These are phyloP conservation scores for Amylostereum areolatum DNA, from an alignment of 1,284 basidiomycete genomes.

Conservation along the genomic window DNA sequence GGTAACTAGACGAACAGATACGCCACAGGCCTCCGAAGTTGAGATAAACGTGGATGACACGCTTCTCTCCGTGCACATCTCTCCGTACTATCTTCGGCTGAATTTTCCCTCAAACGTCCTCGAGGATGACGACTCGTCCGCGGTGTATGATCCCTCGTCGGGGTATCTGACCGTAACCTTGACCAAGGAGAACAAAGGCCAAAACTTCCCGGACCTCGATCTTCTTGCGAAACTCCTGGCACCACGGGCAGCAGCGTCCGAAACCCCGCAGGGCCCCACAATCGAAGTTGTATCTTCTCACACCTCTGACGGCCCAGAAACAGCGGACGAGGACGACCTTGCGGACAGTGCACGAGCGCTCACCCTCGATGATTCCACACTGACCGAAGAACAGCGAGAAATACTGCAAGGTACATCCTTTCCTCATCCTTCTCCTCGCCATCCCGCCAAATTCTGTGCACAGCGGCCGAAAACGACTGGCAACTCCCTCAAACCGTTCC, in stretches of 20 bases:
- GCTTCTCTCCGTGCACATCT: slow-evolving; percentile 68
- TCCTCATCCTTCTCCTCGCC: slow-evolving; percentile 1
- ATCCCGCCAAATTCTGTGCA: slow-evolving; percentile 3
- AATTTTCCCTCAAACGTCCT: slow-evolving; percentile 45
- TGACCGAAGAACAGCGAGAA: slow-evolving; percentile 39
- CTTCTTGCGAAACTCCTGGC: slow-evolving; percentile 69
- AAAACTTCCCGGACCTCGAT: slow-evolving; percentile 70
- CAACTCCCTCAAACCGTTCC: slow-evolving; percentile 59
- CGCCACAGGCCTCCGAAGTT: slow-evolving; percentile 48
- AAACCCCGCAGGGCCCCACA: slow-evolving; percentile 30
- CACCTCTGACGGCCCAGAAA: slow-evolving; percentile 14
- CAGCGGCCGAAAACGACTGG: slow-evolving; percentile 76
- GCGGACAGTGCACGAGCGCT: slow-evolving; percentile 32
- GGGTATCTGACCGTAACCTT: slow-evolving; percentile 68
- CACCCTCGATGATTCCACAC: slow-evolving; percentile 26
- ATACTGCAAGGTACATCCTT: slow-evolving; percentile 48
- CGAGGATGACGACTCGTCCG: slow-evolving; percentile 68
- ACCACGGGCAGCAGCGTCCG: slow-evolving; percentile 39
- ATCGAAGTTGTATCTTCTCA: slow-evolving; percentile 62
- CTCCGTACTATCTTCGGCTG: slow-evolving; percentile 76
- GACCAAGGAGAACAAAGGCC: slow-evolving; percentile 58
- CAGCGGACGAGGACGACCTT: slow-evolving; percentile 34
- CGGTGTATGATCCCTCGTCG: slow-evolving; percentile 64
- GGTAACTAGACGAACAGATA: slow-evolving; percentile 10
- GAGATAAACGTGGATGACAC: slow-evolving; percentile 72